Percentiles rank a stretch among this genome's conserved stretches.
phyloP scores from a whole-genome alignment of 345 rosid species.

The Linum lewisii region DNA sequence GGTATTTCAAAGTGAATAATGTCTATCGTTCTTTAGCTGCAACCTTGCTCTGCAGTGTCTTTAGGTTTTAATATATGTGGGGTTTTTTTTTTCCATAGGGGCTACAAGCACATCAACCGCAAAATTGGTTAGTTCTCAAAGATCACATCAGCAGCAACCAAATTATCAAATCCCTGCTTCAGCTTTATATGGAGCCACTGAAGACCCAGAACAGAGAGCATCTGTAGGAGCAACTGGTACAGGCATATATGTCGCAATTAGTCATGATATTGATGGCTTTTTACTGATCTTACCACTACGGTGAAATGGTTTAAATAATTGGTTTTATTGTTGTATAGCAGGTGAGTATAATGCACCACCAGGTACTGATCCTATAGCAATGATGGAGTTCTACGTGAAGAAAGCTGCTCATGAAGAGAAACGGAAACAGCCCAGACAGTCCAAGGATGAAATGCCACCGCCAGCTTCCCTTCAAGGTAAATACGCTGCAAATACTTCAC shows the following conservation, averaged over 20 bases:
- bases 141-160: conserved; percentile 42
- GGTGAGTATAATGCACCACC: conserved; percentile 21
- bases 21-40: too few species aligned
- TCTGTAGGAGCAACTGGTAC: conserved; percentile 41
- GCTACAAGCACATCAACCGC: conserved; percentile 37
- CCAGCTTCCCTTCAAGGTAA: conserved; percentile 89
- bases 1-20: too few species aligned
- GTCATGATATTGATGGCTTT: too few species aligned
- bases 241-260: conserved; percentile 13
- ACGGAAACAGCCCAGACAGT: conserved; percentile 80
- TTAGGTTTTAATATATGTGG: conserved; percentile 6
- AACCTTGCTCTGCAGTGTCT: not conserved
- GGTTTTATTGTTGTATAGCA: conserved; percentile 12
- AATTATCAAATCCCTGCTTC: conserved; percentile 84
- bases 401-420: conserved; percentile 95
- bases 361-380: conserved; percentile 78
- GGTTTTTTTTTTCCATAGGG: conserved; percentile 20
- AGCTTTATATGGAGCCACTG: conserved; percentile 62
- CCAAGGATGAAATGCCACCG: conserved; percentile 99
- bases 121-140: conserved; percentile 34
- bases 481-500: conserved; percentile 9
- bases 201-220: conserved; percentile 32
- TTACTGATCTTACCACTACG: too few species aligned
- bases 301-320: not conserved
- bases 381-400: conserved; percentile 99